Evolutionary conservation across 2,329 filamentous ascomycete species (phyloP), one percentile per base, ranked within the genome.

Genomic region (Verticillium longisporum): DNA sequence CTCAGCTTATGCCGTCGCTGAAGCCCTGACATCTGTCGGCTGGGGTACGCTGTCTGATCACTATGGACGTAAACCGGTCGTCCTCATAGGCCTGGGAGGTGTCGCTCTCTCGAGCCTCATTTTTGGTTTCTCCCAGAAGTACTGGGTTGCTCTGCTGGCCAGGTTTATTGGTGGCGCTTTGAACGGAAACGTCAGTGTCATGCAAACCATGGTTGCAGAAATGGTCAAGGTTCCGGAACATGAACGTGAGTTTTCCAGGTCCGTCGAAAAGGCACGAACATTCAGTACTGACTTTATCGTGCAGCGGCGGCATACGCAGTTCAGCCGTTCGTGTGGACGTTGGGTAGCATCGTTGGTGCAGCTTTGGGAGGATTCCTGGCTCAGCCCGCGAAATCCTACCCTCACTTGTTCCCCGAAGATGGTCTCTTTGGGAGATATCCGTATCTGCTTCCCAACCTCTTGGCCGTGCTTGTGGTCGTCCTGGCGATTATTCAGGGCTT

Each of bases 401-500:
- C 69, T 32, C 64, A 62, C 0, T 45, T 75, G 21, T 78, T 78
- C 55, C 66, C 75, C 2, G 63, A 69, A 32, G 75, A 77, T 32
- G 76, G 76, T 1, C 54, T 78, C 1, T 78, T 78, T 56, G 88
- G 87, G 53, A 79, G 81, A 7, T 91, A 88, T 66, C 89, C 90
- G 0, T 93, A 90, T 66, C 78, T 91, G n/a, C 75, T 76, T 33
- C 74, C 74, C 3, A 76, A 76, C 50, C 68, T 76, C 14, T 78
- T 92, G 26, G 86, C 91, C 60, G 89, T 88, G 1, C 77, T 74
- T 1, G 78, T 92, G 2, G 79, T 92, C 26, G 65, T 83, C 2
- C 66, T 91, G 1, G 90, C 91, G 58, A 80, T 91, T 14, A 68
- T 87, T 2, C 73, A 91, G 18, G 84, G 86, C 4, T 77, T 85